A percentile compares a stretch with the other conserved stretches of the same genome.
Conservation (phyloP, 164 flowering plant genomes). For the Cinnamomum micranthum region DNA sequence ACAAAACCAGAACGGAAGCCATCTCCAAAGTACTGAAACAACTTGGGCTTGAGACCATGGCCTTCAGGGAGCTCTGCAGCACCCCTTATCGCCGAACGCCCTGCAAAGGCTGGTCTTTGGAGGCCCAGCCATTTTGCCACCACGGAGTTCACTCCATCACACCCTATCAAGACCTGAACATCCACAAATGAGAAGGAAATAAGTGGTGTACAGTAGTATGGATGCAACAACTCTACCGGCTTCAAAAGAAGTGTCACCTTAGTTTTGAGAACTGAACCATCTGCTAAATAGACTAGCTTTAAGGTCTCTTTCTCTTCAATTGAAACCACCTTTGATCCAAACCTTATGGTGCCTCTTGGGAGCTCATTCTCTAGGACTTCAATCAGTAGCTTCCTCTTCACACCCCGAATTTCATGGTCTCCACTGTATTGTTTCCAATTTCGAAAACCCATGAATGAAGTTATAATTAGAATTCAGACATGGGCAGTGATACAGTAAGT, state of each 20-base stretch:
- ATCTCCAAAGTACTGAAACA: slow-evolving; percentile 34
- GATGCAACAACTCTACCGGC: no score
- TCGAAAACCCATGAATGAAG: not conserved
- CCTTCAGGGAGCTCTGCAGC: slow-evolving; percentile 20
- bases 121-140: slow-evolving; percentile 46
- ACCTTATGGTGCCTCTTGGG: slow-evolving; percentile 62
- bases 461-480: no score
- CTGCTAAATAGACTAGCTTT: slow-evolving; percentile 57
- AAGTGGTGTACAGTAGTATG: no score
- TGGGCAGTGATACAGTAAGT: no score
- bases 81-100: slow-evolving; percentile 44
- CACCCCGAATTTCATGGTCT: slow-evolving; percentile 40
- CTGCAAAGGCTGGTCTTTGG: slow-evolving; percentile 24
- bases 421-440: slow-evolving; percentile 28
- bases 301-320: slow-evolving; percentile 40
- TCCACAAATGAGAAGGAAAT: no score
- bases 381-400: slow-evolving; percentile 44
- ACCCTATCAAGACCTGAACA: slow-evolving; percentile 42
- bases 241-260: slow-evolving; percentile 34
- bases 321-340: slow-evolving; percentile 55
- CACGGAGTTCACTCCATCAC: slow-evolving; percentile 56
- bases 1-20: slow-evolving; percentile 46
- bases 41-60: slow-evolving; percentile 38
- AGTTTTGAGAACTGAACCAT: slow-evolving; percentile 51
- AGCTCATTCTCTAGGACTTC: slow-evolving; percentile 59